Percentiles rank a stretch among this genome's conserved stretches.
Conservation (phyloP, 495 filamentous ascomycete species). For the Penicillium robsamsonii region DNA sequence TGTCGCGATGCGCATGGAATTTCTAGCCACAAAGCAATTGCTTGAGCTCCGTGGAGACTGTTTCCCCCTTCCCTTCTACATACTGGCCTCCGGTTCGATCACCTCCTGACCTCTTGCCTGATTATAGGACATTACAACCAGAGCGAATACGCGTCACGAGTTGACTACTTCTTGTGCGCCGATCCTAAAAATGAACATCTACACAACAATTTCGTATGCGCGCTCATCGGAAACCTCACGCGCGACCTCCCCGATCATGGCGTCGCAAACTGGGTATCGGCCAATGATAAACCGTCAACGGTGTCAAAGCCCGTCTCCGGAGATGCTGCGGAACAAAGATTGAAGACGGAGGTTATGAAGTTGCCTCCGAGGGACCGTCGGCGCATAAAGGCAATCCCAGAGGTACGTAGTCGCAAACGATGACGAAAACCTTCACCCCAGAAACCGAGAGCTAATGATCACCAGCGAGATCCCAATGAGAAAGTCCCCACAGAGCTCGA, state of each 20-base stretch:
- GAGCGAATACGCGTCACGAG: constrained; percentile 72
- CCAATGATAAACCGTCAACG: constrained; percentile 88
- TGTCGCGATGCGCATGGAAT: constrained; percentile 28
- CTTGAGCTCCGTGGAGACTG: not conserved
- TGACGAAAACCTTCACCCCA: not conserved
- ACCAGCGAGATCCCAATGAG: constrained; percentile 65
- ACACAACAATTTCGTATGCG: constrained; percentile 86
- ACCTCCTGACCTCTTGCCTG: constrained; percentile 18
- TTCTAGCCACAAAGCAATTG: not conserved
- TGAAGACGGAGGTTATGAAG: constrained; percentile 95
- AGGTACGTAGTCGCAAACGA: constrained; percentile 38
- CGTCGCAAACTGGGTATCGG: constrained; percentile 91
- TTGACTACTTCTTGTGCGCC: constrained; percentile 69
- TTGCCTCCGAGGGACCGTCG: constrained; percentile 80
- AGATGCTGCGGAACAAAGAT: constrained; percentile 83
- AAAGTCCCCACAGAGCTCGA: constrained; percentile 60
- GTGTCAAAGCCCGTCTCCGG: constrained; percentile 76
- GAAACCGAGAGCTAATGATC: constrained; percentile 8
- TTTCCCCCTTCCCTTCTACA: constrained; percentile 5
- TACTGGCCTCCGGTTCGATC: constrained; percentile 19
- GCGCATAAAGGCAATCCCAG: constrained; percentile 76
- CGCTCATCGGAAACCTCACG: constrained; percentile 80
- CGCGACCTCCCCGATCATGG: constrained; percentile 89
- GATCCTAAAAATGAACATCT: constrained; percentile 72
- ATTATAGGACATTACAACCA: constrained; percentile 76